phyloP scores from a whole-genome alignment of 768 basidiomycete species.

The Rhodosporidiobolus odoratus region DNA sequence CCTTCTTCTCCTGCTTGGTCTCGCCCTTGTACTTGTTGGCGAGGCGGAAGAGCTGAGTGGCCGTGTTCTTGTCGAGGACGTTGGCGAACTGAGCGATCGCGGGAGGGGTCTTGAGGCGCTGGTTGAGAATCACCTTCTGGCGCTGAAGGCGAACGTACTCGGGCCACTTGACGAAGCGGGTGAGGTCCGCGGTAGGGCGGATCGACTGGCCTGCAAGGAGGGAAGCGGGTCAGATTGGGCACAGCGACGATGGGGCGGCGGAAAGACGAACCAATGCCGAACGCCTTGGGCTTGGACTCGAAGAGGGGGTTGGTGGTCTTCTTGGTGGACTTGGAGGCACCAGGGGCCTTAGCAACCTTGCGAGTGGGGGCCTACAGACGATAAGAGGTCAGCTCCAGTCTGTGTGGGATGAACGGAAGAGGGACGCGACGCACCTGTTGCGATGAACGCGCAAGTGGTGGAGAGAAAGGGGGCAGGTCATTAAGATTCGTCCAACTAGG shows the following conservation, averaged over 20 bases:
- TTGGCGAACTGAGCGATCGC: conserved; percentile 93
- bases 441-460: not conserved
- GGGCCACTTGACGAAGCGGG: conserved; percentile 99
- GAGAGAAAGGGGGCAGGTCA: conserved; percentile 25
- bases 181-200: conserved; percentile 79
- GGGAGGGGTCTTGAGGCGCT: conserved; percentile 96
- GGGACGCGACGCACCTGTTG: conserved; percentile 16
- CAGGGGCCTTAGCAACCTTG: conserved; percentile 53
- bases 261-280: conserved; percentile 72
- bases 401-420: not conserved
- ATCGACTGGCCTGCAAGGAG: conserved; percentile 73
- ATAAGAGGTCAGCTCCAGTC: not conserved
- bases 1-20: conserved; percentile 95
- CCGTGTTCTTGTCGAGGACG: conserved; percentile 98
- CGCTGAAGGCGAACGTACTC: conserved; percentile 96
- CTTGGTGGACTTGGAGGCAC: conserved; percentile 61
- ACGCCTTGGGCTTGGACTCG: conserved; percentile 82
- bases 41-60: conserved; percentile 94
- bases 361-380: conserved; percentile 20
- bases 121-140: conserved; percentile 96
- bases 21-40: conserved; percentile 96
- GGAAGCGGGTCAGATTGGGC: not conserved
- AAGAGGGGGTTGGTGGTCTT: conserved; percentile 94
- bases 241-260: not conserved
- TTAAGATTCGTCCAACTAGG: conserved; percentile 27